A percentile compares a stretch with the other conserved stretches of the same genome.
These are phyloP conservation scores for Ilex paraguariensis DNA, from an alignment of 305 asterid genomes.

Conservation along the genomic window DNA sequence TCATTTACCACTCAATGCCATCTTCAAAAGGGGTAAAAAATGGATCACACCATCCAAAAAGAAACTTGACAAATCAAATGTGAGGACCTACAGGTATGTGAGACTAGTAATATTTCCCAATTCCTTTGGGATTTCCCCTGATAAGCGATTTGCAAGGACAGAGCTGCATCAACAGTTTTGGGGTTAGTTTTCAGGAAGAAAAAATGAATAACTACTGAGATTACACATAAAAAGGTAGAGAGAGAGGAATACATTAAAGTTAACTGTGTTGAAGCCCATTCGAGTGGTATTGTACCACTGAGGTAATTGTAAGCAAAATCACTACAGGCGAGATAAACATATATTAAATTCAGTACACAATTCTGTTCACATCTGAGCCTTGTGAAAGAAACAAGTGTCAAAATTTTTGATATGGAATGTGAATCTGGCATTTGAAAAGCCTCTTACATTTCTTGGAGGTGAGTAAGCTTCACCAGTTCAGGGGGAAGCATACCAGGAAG, in stretches of 20 bases:
- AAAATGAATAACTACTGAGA: conserved; percentile 7
- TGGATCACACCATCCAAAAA: conserved; percentile 5
- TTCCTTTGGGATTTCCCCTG: conserved; percentile 75
- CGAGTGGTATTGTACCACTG: conserved; percentile 69
- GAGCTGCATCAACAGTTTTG: conserved; percentile 54
- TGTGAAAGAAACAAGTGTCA: background rate
- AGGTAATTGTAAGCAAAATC: conserved; percentile 88
- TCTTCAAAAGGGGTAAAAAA: background rate
- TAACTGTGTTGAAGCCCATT: conserved; percentile 69
- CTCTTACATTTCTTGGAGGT: conserved; percentile 61
- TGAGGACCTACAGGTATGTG: conserved; percentile 66
- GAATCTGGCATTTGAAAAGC: conserved; percentile 9
- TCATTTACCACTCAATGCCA: conserved; percentile 4
- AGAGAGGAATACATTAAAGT: conserved; percentile 43
- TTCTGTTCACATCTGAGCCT: background rate
- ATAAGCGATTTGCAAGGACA: conserved; percentile 75
- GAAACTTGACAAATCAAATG: conserved; percentile 13
- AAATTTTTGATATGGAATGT: background rate
- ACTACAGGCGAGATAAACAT: conserved; percentile 31
- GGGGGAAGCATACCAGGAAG: conserved; percentile 81
- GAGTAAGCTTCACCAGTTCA: conserved; percentile 52
- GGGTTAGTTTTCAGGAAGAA: conserved; percentile 12
- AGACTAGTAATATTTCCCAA: conserved; percentile 75
- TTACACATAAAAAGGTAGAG: conserved; percentile 8
- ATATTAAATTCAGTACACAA: background rate